Evolutionary conservation across 2,329 filamentous ascomycete species (phyloP).

Genomic region (Xylariales sp.): DNA sequence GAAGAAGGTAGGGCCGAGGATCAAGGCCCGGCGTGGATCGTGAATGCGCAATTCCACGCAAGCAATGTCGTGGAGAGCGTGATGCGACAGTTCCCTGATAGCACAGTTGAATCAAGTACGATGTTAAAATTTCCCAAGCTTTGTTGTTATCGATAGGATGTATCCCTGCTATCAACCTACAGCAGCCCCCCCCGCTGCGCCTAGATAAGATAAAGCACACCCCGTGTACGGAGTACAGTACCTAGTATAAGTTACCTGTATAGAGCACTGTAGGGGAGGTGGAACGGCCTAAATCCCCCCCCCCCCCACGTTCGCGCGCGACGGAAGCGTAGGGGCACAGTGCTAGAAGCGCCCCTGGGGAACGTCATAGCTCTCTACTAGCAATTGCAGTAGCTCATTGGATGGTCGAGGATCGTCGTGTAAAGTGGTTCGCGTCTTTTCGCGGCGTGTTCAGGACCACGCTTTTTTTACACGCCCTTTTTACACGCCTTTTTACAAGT

Average conservation of each 20-base stretch:
- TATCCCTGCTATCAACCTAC: slow-evolving; percentile 5
- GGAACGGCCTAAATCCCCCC: neutral
- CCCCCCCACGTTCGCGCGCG: slow-evolving; percentile 20
- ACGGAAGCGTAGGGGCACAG: slow-evolving; percentile 23
- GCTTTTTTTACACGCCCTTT: slow-evolving; percentile 4
- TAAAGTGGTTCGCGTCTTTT: slow-evolving; percentile 42
- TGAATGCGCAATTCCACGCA: slow-evolving; percentile 10
- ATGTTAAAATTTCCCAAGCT: slow-evolving; percentile 36
- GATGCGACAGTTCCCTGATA: slow-evolving; percentile 4
- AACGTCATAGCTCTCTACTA: slow-evolving; percentile 30
- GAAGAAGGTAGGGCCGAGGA: neutral
- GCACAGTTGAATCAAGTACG: slow-evolving; percentile 1
- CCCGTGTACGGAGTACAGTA: too few relatives aligned
- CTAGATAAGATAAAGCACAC: too few relatives aligned
- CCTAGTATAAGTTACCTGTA: too few relatives aligned
- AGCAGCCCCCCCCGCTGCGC: too few relatives aligned
- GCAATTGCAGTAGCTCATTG: slow-evolving; percentile 22
- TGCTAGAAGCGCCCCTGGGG: slow-evolving; percentile 12
- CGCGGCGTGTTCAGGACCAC: slow-evolving; percentile 37
- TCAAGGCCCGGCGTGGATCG: neutral
- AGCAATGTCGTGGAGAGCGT: slow-evolving; percentile 6
- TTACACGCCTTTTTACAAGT: too few relatives aligned
- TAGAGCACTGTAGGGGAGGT: too few relatives aligned
- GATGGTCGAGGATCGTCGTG: slow-evolving; percentile 28
- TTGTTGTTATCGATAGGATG: slow-evolving; percentile 37